These are phyloP conservation scores for Cladosporium halotolerans DNA, from an alignment of 2,329 filamentous ascomycete genomes.

Conservation along the genomic window DNA sequence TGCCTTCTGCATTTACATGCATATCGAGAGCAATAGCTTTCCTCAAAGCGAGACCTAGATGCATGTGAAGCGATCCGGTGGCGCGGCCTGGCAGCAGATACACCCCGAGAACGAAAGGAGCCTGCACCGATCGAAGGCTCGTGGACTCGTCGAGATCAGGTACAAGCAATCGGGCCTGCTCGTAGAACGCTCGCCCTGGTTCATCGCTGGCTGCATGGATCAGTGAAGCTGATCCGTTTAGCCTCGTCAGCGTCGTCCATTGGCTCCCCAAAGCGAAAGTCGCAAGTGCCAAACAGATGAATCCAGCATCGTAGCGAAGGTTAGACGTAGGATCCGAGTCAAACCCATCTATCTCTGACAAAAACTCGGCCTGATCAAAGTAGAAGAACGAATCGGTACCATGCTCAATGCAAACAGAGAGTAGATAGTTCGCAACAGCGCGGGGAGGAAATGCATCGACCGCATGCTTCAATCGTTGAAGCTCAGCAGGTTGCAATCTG, in stretches of 20 bases:
- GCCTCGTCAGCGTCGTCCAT: neutral
- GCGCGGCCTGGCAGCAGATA: conserved; percentile 6
- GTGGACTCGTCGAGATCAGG: neutral
- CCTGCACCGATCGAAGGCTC: conserved; percentile 9
- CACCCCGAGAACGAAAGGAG: conserved; percentile 6
- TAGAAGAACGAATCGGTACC: conserved; percentile 9
- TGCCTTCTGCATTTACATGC: neutral
- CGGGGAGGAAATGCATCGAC: neutral
- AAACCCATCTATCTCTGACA: neutral
- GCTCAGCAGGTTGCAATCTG: neutral
- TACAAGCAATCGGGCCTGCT: conserved; percentile 4
- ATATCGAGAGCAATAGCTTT: conserved; percentile 6
- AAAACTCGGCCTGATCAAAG: conserved; percentile 2
- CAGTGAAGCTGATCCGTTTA: neutral
- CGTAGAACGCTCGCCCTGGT: neutral
- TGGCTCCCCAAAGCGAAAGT: conserved; percentile 8
- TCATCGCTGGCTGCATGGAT: neutral
- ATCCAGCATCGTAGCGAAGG: neutral
- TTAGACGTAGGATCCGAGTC: neutral
- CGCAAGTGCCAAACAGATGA: conserved; percentile 4
- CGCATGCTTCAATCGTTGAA: neutral
- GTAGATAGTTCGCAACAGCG: neutral
- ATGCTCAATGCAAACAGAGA: neutral
- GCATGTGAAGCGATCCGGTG: conserved; percentile 6
- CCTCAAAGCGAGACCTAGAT: conserved; percentile 7